Conservation (phyloP, 352 stramenopile species). For the Phytopythium sindhum region DNA sequence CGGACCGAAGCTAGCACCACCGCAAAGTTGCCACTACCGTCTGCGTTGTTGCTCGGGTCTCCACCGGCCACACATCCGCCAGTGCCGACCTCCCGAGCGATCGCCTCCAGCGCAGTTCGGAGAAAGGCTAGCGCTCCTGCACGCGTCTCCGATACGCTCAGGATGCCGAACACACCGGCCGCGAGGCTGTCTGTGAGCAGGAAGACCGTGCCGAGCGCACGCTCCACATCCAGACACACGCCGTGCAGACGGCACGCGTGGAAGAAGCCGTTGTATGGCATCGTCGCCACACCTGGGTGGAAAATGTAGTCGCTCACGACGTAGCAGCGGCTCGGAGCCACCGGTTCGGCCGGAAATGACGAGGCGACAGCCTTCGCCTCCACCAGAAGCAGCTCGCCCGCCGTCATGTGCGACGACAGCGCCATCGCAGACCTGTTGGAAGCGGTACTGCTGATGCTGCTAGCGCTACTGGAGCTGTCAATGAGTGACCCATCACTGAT, state of each 20-base stretch:
- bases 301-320: conserved; percentile 73
- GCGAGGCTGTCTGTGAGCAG: conserved; percentile 78
- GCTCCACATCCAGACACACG: conserved; percentile 84
- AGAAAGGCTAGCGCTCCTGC: conserved; percentile 52
- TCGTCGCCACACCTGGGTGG: conserved; percentile 77
- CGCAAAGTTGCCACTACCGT: conserved; percentile 50
- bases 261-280: conserved; percentile 83
- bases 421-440: not conserved
- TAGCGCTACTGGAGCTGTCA: conserved; percentile 7
- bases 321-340: conserved; percentile 44
- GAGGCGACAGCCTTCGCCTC: conserved; percentile 14
- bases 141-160: conserved; percentile 58
- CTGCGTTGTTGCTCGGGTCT: conserved; percentile 10
- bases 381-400: conserved; percentile 17
- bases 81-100: conserved; percentile 63
- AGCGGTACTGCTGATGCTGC: not conserved
- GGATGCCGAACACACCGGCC: conserved; percentile 63
- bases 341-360: not conserved
- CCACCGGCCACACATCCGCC: conserved; percentile 14
- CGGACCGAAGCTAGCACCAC: conserved; percentile 50
- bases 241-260: conserved; percentile 83
- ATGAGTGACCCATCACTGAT: conserved; percentile 10
- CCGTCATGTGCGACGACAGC: not conserved
- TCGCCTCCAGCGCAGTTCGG: conserved; percentile 69
- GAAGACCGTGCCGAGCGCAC: conserved; percentile 64